These are phyloP conservation scores for Fomitopsis pulvina DNA, from an alignment of 768 basidiomycete species.

Conservation along the genomic window DNA sequence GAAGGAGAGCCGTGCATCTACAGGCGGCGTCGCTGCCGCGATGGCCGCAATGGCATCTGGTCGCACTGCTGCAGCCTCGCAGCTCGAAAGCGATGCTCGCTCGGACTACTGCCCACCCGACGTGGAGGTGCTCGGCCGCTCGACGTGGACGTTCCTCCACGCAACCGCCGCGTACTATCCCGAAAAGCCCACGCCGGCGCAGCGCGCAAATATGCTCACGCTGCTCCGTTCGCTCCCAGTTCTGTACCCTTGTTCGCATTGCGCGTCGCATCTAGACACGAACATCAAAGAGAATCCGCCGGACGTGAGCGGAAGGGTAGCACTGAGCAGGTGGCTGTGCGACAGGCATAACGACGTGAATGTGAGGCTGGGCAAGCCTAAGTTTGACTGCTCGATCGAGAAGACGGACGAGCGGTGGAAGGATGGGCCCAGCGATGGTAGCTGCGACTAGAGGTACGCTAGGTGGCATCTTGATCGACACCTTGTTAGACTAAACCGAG, in stretches of 20 bases:
- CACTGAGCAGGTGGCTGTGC: constrained; percentile 82
- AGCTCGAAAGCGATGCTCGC: constrained; percentile 31
- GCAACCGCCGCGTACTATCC: constrained; percentile 96
- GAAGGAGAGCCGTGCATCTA: constrained; percentile 10
- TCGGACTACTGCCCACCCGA: constrained; percentile 82
- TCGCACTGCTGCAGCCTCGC: constrained; percentile 19
- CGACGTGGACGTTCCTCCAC: constrained; percentile 97
- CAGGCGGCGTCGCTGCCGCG: constrained; percentile 5
- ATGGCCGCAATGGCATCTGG: constrained; percentile 30
- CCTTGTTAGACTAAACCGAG: too few relatives aligned
- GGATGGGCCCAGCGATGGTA: constrained; percentile 83
- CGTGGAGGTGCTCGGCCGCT: constrained; percentile 80
- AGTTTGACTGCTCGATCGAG: constrained; percentile 61
- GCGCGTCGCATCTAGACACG: constrained; percentile 76
- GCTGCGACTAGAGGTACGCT: too few relatives aligned
- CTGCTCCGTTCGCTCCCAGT: constrained; percentile 72
- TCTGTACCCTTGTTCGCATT: constrained; percentile 85
- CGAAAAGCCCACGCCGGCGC: constrained; percentile 62
- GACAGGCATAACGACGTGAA: constrained; percentile 93
- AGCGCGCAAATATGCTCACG: constrained; percentile 79
- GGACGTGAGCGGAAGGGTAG: constrained; percentile 64
- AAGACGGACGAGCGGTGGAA: constrained; percentile 88
- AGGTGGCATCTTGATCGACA: too few relatives aligned
- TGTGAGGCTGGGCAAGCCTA: constrained; percentile 71
- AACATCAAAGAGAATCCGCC: constrained; percentile 64